Evolutionary conservation across 441 rosid species (phyloP), one percentile per base, ranked within the genome.

Genomic region (Croton laevigatus): DNA sequence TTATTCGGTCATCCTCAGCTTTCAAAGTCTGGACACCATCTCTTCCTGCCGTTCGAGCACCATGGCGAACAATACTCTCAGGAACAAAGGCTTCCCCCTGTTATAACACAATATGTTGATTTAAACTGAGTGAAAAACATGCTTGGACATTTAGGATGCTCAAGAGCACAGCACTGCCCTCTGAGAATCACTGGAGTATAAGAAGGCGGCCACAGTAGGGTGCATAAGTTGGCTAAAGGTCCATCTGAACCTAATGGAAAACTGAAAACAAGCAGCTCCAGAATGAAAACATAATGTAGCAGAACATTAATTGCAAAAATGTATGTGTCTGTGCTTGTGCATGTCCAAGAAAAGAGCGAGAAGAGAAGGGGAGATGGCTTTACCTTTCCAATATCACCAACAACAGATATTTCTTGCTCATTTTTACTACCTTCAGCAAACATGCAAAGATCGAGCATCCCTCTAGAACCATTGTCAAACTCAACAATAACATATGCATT

Each of bases 1-100:
- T 88, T 74, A 94, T 88, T n/a, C 90, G 81, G 59, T 68, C 78
- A 78, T 94, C 97, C 71, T 83, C 89, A 14, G 91, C 91, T 80
- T 84, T 85, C 67, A 87, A 51, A n/a, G 88, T 88, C 16, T 72
- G 38, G 20, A 69, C 93, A 13, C 89, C 85, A 44, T 86, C 91
- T 80, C 93, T 86, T 59, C 96, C 96, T 8, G 67, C 87, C 9
- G 6, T 75, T 74, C 95, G 87, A 69, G 76, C 74, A 40, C 96
- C 98, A 76, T 51, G 74, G 40, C 86, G 87, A 70, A 94, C 97
- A 40, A 86, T 74, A 32, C 86, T 86, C 80, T 91, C 98, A 17
- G 97, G 97, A 72, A 91, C 95, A 72, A 89, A 82, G 70, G 98
- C 98, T 80, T 94, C 98, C 3, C 98, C 97, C 98, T 91, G 76